Evolutionary conservation across 2,329 filamentous ascomycete species (phyloP).

Genomic region (Paramyrothecium sp.): DNA sequence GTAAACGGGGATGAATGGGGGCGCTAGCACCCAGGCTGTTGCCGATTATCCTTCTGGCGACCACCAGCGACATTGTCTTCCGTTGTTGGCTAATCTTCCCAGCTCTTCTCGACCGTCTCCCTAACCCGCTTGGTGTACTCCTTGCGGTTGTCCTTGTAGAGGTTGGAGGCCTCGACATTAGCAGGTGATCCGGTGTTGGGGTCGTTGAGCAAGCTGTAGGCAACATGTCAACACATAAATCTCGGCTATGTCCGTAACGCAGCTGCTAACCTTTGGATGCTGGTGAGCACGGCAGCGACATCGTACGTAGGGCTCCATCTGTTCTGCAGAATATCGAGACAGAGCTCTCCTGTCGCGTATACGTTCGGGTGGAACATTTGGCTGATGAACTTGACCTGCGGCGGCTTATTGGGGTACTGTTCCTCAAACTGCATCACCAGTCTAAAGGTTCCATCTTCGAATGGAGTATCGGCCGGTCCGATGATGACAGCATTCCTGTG

Average conservation of each 20-base stretch:
- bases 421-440: conserved; percentile 99
- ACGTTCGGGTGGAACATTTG: conserved; percentile 99
- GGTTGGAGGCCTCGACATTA: conserved; percentile 95
- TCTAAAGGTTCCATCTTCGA: conserved; percentile 96
- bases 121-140: conserved; percentile 94
- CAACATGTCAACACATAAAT: conserved; percentile 22
- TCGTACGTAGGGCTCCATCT: conserved; percentile 99
- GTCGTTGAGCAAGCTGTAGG: conserved; percentile 81
- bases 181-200: conserved; percentile 98
- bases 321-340: conserved; percentile 95
- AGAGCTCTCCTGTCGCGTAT: conserved; percentile 94
- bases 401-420: conserved; percentile 97
- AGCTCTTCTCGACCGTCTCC: conserved; percentile 98
- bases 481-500: conserved; percentile 97
- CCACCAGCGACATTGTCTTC: background rate
- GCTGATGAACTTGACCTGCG: conserved; percentile 96
- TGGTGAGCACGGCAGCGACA: conserved; percentile 93
- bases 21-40: too few species aligned
- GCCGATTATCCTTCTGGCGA: too few species aligned
- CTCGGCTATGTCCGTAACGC: background rate
- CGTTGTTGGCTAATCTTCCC: conserved; percentile 69
- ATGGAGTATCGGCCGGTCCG: conserved; percentile 92
- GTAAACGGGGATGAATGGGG: background rate
- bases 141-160: conserved; percentile 97
- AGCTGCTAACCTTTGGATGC: conserved; percentile 81